These are phyloP conservation scores for Nyssa sinensis DNA, from an alignment of 148 eudicot species.

Conservation along the genomic window DNA sequence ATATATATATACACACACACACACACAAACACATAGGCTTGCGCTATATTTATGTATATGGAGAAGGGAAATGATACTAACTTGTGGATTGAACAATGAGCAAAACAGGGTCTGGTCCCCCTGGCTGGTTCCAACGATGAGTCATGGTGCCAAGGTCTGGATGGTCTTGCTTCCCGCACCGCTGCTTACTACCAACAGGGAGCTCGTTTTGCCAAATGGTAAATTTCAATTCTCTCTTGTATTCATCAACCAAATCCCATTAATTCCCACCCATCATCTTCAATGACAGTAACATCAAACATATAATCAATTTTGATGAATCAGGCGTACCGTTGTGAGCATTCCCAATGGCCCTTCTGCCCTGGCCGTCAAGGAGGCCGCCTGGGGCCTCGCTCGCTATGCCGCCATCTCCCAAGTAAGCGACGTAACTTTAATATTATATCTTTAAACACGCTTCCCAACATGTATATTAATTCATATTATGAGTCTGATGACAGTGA, in stretches of 20 bases:
- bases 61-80: background rate
- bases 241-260: too few relatives aligned
- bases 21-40: too few relatives aligned
- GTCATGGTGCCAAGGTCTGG: constrained; percentile 97
- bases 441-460: too few relatives aligned
- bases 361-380: constrained; percentile 91
- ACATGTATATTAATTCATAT: too few relatives aligned
- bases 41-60: too few relatives aligned
- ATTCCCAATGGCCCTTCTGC: constrained; percentile 97
- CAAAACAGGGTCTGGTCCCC: constrained; percentile 80
- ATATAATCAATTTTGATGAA: constrained; percentile 1
- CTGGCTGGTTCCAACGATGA: constrained; percentile 81
- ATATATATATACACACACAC: too few relatives aligned
- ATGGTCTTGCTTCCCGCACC: constrained; percentile 90
- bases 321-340: constrained; percentile 98
- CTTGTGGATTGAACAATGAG: constrained; percentile 9
- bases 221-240: too few relatives aligned
- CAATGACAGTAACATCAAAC: background rate
- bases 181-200: constrained; percentile 95
- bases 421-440: background rate
- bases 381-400: constrained; percentile 95
- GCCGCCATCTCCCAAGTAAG: constrained; percentile 87
- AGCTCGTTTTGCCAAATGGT: constrained; percentile 98
- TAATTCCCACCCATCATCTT: background rate
- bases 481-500: background rate